Evolutionary conservation across 1,284 basidiomycete species (phyloP).

Genomic region (Cryptococcus neoformans): DNA sequence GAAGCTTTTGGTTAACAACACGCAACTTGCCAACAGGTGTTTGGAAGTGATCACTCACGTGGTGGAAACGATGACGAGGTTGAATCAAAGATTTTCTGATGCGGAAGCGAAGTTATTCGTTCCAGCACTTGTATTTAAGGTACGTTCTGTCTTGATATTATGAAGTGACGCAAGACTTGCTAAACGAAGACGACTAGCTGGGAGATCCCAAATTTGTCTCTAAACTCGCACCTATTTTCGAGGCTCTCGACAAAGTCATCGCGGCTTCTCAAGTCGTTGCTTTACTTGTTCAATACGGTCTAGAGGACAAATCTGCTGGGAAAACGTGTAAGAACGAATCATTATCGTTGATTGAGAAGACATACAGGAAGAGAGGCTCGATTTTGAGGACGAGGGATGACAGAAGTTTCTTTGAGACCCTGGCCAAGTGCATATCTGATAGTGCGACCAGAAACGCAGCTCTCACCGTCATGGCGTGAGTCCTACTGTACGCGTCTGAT

Average conservation of each 20-base stretch:
- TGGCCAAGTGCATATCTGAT: constrained; percentile 60
- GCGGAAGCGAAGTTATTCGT: constrained; percentile 84
- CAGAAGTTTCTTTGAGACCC: constrained; percentile 39
- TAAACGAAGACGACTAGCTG: constrained; percentile 36
- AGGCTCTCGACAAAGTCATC: constrained; percentile 49
- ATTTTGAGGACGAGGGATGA: constrained; percentile 41
- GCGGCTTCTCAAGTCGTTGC: constrained; percentile 64
- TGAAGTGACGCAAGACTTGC: constrained; percentile 1
- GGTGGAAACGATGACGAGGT: constrained; percentile 65
- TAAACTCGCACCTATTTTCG: constrained; percentile 53
- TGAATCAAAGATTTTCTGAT: constrained; percentile 80
- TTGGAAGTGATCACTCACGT: constrained; percentile 83
- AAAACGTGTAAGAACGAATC: constrained; percentile 47
- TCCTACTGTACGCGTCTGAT: background rate
- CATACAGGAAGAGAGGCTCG: constrained; percentile 42
- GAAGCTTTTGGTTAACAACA: constrained; percentile 87
- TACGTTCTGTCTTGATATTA: constrained; percentile 43
- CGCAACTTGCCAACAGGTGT: constrained; percentile 83
- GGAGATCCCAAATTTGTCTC: constrained; percentile 54
- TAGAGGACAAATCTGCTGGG: constrained; percentile 45
- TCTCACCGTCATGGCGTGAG: constrained; percentile 47
- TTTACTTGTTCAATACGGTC: constrained; percentile 68
- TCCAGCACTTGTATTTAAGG: constrained; percentile 88
- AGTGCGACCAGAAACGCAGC: constrained; percentile 44
- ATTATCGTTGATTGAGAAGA: constrained; percentile 41